phyloP scores from a whole-genome alignment of 345 rosid genomes.

The Salix exigua region DNA sequence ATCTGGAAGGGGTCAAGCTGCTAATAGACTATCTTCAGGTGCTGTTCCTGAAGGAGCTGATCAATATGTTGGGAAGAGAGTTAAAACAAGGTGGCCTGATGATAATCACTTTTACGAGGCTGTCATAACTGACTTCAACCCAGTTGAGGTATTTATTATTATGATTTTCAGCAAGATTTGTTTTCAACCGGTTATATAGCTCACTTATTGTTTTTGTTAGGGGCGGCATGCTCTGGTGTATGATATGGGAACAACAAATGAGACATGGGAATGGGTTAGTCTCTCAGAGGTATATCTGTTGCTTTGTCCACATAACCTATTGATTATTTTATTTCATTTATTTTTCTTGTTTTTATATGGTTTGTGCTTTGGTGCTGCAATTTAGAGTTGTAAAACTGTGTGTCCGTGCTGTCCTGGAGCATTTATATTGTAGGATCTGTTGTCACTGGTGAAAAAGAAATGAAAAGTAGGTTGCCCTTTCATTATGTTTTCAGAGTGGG shows the following conservation, averaged over 20 bases:
- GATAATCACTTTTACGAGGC: slow-evolving; percentile 93
- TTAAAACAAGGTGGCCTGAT: slow-evolving; percentile 87
- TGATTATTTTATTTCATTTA: background rate
- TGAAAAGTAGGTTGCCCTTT: background rate
- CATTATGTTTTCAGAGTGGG: background rate
- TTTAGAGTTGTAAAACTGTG: background rate
- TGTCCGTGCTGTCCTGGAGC: background rate
- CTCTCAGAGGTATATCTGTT: slow-evolving; percentile 59
- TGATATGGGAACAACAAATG: slow-evolving; percentile 61
- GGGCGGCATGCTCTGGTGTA: slow-evolving; percentile 84
- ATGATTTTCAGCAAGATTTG: slow-evolving; percentile 10
- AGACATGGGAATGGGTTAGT: slow-evolving; percentile 96
- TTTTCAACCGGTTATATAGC: background rate
- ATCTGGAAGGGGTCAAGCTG: slow-evolving; percentile 53
- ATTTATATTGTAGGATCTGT: background rate
- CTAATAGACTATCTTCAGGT: slow-evolving; percentile 53
- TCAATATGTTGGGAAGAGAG: slow-evolving; percentile 61
- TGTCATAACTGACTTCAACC: slow-evolving; percentile 62
- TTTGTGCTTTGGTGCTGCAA: slow-evolving; percentile 4
- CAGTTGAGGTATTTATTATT: slow-evolving; percentile 46
- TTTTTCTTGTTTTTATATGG: background rate
- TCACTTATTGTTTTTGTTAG: slow-evolving; percentile 28
- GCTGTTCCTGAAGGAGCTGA: slow-evolving; percentile 43
- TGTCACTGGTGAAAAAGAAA: background rate
- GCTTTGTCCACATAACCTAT: background rate